Evolutionary conservation across 148 eudicot genomes (phyloP).

Genomic region (Drosera capensis): DNA sequence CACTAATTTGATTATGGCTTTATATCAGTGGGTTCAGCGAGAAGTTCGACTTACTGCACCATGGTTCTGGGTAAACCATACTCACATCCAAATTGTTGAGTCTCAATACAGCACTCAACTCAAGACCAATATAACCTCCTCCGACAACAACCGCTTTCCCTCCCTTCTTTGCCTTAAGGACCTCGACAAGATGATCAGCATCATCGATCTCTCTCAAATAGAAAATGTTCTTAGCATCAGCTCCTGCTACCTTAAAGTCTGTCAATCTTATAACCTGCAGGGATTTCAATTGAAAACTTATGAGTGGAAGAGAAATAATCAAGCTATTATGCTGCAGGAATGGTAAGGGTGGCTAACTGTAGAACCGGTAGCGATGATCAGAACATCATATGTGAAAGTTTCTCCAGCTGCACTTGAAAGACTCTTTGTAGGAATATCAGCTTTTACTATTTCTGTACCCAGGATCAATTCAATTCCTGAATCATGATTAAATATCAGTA

Average conservation of each 20-base stretch:
- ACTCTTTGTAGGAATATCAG: constrained; percentile 73
- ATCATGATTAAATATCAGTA: constrained; percentile 8
- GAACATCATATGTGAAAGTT: constrained; percentile 38
- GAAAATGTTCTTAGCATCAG: constrained; percentile 80
- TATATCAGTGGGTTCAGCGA: too few species aligned
- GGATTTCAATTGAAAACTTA: neutral
- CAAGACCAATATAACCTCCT: constrained; percentile 98
- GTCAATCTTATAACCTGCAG: constrained; percentile 67
- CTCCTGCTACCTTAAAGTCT: constrained; percentile 89
- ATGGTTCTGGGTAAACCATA: constrained; percentile 99
- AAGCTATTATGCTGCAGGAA: too few species aligned
- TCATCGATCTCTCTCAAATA: constrained; percentile 91
- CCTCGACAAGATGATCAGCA: constrained; percentile 80
- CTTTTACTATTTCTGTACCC: constrained; percentile 70
- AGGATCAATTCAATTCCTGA: constrained; percentile 78
- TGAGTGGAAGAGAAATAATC: too few species aligned
- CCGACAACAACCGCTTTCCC: constrained; percentile 91
- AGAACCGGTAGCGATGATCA: constrained; percentile 92
- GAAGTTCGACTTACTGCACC: constrained; percentile 81
- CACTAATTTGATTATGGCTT: neutral
- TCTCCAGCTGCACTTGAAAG: constrained; percentile 75
- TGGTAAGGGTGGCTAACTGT: too few species aligned
- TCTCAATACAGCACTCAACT: constrained; percentile 75
- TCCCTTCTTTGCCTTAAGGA: constrained; percentile 61
- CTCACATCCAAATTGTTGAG: constrained; percentile 68